Conservation (phyloP, 2,329 filamentous ascomycete genomes). For the Botrytis paeoniae region DNA sequence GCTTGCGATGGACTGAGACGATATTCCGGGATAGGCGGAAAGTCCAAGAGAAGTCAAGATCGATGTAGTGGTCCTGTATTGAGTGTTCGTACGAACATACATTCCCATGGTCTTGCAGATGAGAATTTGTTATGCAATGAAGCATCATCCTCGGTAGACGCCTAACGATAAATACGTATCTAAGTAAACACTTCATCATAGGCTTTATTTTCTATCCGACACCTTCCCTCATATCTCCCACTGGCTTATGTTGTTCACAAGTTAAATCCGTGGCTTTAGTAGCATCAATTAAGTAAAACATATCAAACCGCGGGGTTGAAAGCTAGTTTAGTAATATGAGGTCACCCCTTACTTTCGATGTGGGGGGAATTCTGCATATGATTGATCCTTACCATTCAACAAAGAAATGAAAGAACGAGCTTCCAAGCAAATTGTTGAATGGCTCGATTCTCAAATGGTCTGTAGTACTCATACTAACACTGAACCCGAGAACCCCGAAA, state of each 20-base stretch:
- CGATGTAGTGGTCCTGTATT: not conserved
- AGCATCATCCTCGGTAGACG: not conserved
- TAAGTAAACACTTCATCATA: not conserved
- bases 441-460: not conserved
- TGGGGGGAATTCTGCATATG: not conserved
- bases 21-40: not conserved
- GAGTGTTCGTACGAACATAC: not conserved
- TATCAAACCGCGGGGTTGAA: not conserved
- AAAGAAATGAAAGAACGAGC: slow-evolving; percentile 8
- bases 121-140: not conserved
- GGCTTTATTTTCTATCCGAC: not conserved
- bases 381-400: slow-evolving; percentile 12
- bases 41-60: not conserved
- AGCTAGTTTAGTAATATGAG: slow-evolving; percentile 20
- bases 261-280: not conserved
- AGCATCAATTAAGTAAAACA: not conserved
- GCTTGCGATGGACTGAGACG: not conserved
- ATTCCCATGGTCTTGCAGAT: not conserved
- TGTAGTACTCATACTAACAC: not conserved
- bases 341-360: slow-evolving; percentile 12
- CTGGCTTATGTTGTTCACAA: not conserved
- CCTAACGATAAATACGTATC: not conserved
- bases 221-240: not conserved
- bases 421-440: slow-evolving; percentile 1
- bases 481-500: not conserved